Percentiles rank a stretch among this genome's conserved stretches.
Conservation (phyloP, 768 basidiomycete genomes). For the Cystofilobasidium ferigula region DNA sequence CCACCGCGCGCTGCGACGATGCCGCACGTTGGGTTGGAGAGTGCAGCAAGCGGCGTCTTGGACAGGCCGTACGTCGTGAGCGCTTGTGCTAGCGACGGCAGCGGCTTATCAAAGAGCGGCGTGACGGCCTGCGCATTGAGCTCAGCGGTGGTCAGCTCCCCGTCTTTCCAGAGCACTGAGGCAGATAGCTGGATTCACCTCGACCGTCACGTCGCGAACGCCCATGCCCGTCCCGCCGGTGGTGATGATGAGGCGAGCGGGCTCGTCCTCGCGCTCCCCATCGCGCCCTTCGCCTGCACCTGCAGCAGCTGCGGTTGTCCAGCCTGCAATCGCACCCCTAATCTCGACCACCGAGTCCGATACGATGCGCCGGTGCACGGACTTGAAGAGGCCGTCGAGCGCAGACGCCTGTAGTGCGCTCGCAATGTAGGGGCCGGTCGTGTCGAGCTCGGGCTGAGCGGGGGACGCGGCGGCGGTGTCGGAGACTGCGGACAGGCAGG, state of each 20-base stretch:
- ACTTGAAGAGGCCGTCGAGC: not conserved
- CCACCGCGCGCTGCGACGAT: constrained; percentile 31
- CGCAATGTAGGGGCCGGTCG: constrained; percentile 22
- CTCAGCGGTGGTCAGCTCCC: too few species aligned
- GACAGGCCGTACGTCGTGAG: constrained; percentile 57
- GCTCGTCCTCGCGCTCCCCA: constrained; percentile 29
- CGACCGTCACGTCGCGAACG: constrained; percentile 66
- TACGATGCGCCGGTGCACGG: constrained; percentile 42
- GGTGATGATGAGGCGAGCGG: constrained; percentile 62
- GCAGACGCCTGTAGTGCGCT: not conserved
- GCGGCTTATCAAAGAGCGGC: constrained; percentile 34
- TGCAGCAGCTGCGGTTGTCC: constrained; percentile 36
- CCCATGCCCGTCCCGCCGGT: constrained; percentile 85
- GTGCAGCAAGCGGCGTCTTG: constrained; percentile 66
- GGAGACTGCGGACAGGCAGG: constrained; percentile 3
- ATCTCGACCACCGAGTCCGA: constrained; percentile 56
- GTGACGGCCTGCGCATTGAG: constrained; percentile 40
- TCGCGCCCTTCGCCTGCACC: constrained; percentile 27
- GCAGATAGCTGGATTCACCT: constrained; percentile 50
- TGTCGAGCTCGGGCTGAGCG: constrained; percentile 16
- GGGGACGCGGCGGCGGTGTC: constrained; percentile 17
- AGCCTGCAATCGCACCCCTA: constrained; percentile 43
- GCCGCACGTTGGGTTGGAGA: constrained; percentile 74
- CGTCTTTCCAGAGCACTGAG: not conserved
- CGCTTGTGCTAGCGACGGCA: constrained; percentile 62